Evolutionary conservation across 1,139 yeast species (phyloP).

Genomic region (Nakaseomyces delphensis): DNA sequence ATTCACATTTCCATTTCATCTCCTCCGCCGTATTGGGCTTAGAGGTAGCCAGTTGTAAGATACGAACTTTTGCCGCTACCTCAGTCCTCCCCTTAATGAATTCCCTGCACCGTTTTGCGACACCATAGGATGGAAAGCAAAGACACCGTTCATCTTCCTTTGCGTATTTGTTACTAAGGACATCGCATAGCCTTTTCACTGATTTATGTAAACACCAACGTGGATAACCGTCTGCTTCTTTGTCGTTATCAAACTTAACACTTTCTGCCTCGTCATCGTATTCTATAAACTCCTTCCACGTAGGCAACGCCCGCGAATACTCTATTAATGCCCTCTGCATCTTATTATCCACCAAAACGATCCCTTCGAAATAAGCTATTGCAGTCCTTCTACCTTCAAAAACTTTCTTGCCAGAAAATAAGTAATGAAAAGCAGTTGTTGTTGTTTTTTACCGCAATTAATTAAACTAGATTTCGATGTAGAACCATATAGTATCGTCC

Average conservation of each 20-base stretch:
- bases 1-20: slow-evolving; percentile 48
- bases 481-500: too few relatives aligned
- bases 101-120: slow-evolving; percentile 79
- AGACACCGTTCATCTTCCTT: slow-evolving; percentile 53
- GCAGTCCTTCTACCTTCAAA: too few relatives aligned
- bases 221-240: slow-evolving; percentile 76
- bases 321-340: not conserved
- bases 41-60: slow-evolving; percentile 71
- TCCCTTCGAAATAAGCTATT: too few relatives aligned
- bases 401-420: too few relatives aligned
- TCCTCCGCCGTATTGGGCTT: slow-evolving; percentile 55
- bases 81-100: slow-evolving; percentile 41
- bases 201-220: slow-evolving; percentile 71
- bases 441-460: too few relatives aligned
- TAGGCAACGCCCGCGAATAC: slow-evolving; percentile 43
- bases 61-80: slow-evolving; percentile 40
- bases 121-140: slow-evolving; percentile 66
- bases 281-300: slow-evolving; percentile 83
- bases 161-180: slow-evolving; percentile 52
- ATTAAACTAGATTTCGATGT: too few relatives aligned
- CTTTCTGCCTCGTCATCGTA: slow-evolving; percentile 79
- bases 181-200: slow-evolving; percentile 51
- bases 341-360: too few relatives aligned
- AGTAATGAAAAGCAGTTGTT: too few relatives aligned
- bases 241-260: slow-evolving; percentile 51